phyloP scores from a whole-genome alignment of 805 yeast species.

The Metschnikowia vanudenii region DNA sequence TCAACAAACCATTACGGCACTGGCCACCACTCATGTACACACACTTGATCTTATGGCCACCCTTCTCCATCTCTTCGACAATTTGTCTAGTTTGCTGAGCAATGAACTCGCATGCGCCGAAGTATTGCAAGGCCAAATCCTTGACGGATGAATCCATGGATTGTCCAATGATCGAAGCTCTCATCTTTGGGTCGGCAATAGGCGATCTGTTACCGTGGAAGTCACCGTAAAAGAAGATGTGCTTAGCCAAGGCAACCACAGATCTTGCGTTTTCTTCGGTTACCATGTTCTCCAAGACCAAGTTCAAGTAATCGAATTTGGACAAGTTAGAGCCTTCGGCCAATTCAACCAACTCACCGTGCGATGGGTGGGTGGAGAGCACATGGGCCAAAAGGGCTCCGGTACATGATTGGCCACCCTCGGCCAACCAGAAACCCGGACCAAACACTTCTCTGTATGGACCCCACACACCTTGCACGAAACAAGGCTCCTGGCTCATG shows the following conservation, averaged over 20 bases:
- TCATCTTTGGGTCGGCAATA: constrained; percentile 93
- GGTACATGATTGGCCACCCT: constrained; percentile 98
- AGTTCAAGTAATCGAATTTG: constrained; percentile 80
- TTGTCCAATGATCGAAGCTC: constrained; percentile 88
- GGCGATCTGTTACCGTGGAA: constrained; percentile 96
- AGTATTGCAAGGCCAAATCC: constrained; percentile 78
- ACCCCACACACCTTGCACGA: constrained; percentile 98
- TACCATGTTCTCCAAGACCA: constrained; percentile 65
- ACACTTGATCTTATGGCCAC: constrained; percentile 75
- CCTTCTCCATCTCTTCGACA: constrained; percentile 73
- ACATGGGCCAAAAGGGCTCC: constrained; percentile 93
- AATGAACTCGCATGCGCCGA: constrained; percentile 95
- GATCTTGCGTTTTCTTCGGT: constrained; percentile 59
- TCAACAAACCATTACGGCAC: constrained; percentile 85
- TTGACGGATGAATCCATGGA: constrained; percentile 87
- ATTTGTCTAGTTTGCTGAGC: constrained; percentile 98
- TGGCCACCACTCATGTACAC: constrained; percentile 96
- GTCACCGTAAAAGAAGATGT: constrained; percentile 92
- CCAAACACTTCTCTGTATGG: constrained; percentile 93
- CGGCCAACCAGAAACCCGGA: constrained; percentile 91
- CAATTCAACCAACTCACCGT: constrained; percentile 61
- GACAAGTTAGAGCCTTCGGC: constrained; percentile 71
- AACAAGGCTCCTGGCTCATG: constrained; percentile 77
- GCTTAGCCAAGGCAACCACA: constrained; percentile 76
- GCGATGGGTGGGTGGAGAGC: constrained; percentile 85